phyloP scores from a whole-genome alignment of 2,329 filamentous ascomycete genomes.

The Hymenoscyphus occultus region DNA sequence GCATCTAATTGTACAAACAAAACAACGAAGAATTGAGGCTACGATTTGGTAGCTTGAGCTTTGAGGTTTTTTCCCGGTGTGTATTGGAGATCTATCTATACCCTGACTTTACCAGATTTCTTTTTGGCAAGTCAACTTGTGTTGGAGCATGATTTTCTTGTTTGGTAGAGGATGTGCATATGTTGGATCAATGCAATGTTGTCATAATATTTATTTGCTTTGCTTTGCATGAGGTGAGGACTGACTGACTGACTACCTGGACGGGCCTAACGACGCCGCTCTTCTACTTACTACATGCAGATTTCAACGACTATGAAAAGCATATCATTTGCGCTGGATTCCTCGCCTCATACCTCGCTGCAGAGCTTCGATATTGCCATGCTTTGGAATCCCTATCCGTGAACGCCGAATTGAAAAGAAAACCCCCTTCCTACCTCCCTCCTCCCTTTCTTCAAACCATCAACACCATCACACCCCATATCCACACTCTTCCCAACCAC shows the following conservation, averaged over 20 bases:
- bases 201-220: not conserved
- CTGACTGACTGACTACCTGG: not conserved
- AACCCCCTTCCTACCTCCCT: not conserved
- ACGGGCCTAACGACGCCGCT: too few species aligned
- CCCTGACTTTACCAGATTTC: not conserved
- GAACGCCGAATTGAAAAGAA: not conserved
- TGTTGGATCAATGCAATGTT: not conserved
- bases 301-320: too few species aligned
- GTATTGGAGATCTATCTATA: not conserved
- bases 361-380: not conserved
- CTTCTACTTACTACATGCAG: too few species aligned
- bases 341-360: not conserved
- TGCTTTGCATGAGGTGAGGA: not conserved
- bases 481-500: not conserved
- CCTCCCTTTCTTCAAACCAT: not conserved
- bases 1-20: constrained; percentile 15
- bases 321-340: too few species aligned
- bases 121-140: constrained; percentile 1
- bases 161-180: not conserved
- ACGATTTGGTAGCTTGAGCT: not conserved
- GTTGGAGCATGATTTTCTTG: not conserved
- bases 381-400: not conserved
- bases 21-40: not conserved
- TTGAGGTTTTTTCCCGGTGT: not conserved
- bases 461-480: not conserved